Base-by-base conservation (phyloP, 805 yeast genomes). In the Candida ficus region DNA sequence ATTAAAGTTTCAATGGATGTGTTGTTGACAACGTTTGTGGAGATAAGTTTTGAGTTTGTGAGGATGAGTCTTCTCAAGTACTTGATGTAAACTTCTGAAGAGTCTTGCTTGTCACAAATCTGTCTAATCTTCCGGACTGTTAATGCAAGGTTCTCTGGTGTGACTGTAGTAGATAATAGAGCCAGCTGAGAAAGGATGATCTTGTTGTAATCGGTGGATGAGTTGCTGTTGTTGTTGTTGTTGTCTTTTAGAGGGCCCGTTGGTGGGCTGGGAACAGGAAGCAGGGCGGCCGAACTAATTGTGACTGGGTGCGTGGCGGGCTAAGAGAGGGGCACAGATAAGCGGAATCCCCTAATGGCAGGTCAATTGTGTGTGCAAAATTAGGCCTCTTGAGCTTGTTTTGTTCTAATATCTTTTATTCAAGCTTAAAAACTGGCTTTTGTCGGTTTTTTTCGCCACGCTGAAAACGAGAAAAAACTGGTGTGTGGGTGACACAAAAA, bases 171-270 rank as follows among this genome's bases (percentile, higher is more conserved):
- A 37, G 73, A 61, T 36, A 79, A 60, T 36, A 80, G 65, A 16
- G 75, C 66, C 31, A 81, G 54, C 58, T 81, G 87, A 27, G 78
- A 71, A 43, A 70, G 54, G 33, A 71, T 60, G 38, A 75, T 73
- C 53, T 52, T 55, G 25, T 39, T 43, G 40, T 46, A 41, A 33
- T 32, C 18, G 19, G 18, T 29, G 12, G 31, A 16, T 14, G 17
- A 16, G 17, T 29, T 29, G 13, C 17, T 29, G 31, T 29, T 29
- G 19, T 16, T 29, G 17, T 14, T 29, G 27, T 35, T 23, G 21
- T 27, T 27, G 13, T 29, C 17, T 19, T 34, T 21, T 21, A 27
- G 42, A 12, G 19, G 21, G 41, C 43, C 46, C 46, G 39, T 27
- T 26, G 34, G n/a, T 43, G 46, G 46, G 46, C 46, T 33, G 19